A percentile compares a stretch with the other conserved stretches of the same genome.
phyloP scores from a whole-genome alignment of 2,329 filamentous ascomycete species.

The Fusarium tuaranense region DNA sequence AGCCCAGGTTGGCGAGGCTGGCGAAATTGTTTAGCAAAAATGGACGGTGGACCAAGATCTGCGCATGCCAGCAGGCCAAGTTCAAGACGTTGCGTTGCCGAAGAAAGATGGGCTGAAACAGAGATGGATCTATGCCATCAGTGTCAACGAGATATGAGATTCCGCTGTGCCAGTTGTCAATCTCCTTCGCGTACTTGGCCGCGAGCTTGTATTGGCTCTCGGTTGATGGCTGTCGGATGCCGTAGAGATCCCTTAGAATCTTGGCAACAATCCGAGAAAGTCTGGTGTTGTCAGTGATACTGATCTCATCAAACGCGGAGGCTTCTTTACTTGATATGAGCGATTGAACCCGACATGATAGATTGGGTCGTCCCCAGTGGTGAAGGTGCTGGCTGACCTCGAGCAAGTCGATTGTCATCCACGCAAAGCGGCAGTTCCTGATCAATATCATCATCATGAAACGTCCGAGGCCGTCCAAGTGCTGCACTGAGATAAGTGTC shows the following conservation, averaged over 20 bases:
- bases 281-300: conserved; percentile 16
- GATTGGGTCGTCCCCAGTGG: conserved; percentile 15
- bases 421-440: conserved; percentile 67
- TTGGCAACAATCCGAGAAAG: conserved; percentile 49
- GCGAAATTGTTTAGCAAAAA: conserved; percentile 52
- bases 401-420: conserved; percentile 62
- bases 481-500: conserved; percentile 74
- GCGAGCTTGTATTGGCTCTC: conserved; percentile 44
- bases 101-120: conserved; percentile 54
- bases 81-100: conserved; percentile 56
- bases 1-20: conserved; percentile 17
- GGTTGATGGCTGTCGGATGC: conserved; percentile 47
- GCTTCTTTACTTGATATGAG: conserved; percentile 53
- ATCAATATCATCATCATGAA: conserved; percentile 75
- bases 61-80: conserved; percentile 56
- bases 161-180: conserved; percentile 50
- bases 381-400: conserved; percentile 29
- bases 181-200: conserved; percentile 44
- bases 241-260: conserved; percentile 52
- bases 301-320: conserved; percentile 47
- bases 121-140: conserved; percentile 47
- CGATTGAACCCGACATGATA: conserved; percentile 48
- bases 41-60: conserved; percentile 55
- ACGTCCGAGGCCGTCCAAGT: conserved; percentile 69
- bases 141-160: conserved; percentile 53